phyloP scores from a whole-genome alignment of 2,329 filamentous ascomycete species.

The Phaeosphaeria sp. region DNA sequence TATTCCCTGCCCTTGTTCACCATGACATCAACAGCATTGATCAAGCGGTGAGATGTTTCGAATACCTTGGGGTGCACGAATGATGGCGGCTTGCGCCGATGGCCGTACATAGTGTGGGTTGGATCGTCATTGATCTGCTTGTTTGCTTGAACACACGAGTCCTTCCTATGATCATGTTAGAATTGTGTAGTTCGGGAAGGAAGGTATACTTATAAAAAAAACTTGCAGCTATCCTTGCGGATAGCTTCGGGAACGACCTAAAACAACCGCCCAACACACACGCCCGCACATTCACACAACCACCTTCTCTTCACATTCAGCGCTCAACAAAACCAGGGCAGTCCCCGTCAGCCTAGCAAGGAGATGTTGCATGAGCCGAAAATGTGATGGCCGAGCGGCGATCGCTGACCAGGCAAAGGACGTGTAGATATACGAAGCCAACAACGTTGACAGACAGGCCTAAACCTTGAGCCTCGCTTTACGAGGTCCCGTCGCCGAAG shows the following conservation, averaged over 20 bases:
- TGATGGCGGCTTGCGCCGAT: too few relatives aligned
- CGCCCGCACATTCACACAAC: neutral
- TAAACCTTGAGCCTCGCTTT: conserved; percentile 51
- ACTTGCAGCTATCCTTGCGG: neutral
- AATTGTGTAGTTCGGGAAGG: neutral
- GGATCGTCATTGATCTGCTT: too few relatives aligned
- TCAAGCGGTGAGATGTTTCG: too few relatives aligned
- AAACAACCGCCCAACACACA: neutral
- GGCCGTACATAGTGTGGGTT: too few relatives aligned
- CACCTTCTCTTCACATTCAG: neutral
- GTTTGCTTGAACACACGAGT: too few relatives aligned
- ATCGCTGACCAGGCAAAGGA: neutral
- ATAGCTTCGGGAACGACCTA: neutral
- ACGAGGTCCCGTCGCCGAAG: conserved; percentile 43
- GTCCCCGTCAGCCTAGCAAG: neutral
- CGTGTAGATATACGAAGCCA: conserved; percentile 7
- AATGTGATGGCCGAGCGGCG: neutral
- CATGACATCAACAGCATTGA: too few relatives aligned
- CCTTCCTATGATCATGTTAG: neutral
- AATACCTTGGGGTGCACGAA: too few relatives aligned
- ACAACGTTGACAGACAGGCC: conserved; percentile 44
- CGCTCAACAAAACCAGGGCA: neutral
- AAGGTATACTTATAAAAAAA: conserved; percentile 4
- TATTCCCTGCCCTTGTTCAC: too few relatives aligned
- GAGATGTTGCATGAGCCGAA: neutral